A percentile compares a stretch with the other conserved stretches of the same genome.
Conservation (phyloP, 345 rosid genomes). For the Carallia brachiata region DNA sequence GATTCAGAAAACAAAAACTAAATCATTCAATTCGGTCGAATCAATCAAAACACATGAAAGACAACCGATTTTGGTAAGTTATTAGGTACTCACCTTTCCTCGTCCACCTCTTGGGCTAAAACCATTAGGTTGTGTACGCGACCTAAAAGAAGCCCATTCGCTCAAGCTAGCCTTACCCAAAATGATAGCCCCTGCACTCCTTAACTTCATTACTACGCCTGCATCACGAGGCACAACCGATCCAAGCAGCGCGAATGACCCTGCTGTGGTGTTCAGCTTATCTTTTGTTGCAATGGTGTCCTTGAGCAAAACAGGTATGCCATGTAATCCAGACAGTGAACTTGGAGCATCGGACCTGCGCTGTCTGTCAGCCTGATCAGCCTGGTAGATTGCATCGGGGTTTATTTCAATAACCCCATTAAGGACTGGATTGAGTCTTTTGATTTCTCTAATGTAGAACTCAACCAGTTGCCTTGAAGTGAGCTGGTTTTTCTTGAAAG, state of each 20-base stretch:
- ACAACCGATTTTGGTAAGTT: too few species aligned
- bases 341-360: constrained; percentile 19
- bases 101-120: constrained; percentile 51
- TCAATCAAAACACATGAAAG: too few species aligned
- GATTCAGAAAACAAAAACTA: not conserved
- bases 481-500: constrained; percentile 35
- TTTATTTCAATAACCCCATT: constrained; percentile 24
- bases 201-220: constrained; percentile 43
- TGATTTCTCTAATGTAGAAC: constrained; percentile 6
- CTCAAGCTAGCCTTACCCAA: constrained; percentile 59
- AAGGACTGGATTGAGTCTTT: constrained; percentile 33
- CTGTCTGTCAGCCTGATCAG: constrained; percentile 20
- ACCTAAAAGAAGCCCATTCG: constrained; percentile 49
- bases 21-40: too few species aligned
- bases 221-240: constrained; percentile 48
- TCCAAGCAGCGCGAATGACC: constrained; percentile 43
- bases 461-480: constrained; percentile 36
- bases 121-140: constrained; percentile 27
- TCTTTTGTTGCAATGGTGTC: constrained; percentile 53
- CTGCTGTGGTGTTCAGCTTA: constrained; percentile 50
- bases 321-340: constrained; percentile 33
- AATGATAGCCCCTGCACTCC: constrained; percentile 50
- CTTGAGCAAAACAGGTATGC: constrained; percentile 56
- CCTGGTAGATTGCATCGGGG: constrained; percentile 6
- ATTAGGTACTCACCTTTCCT: constrained; percentile 37